Percentiles rank a stretch among this genome's conserved stretches.
Evolutionary conservation across 2,329 filamentous ascomycete genomes (phyloP).

Genomic region (Sphaceloma murrayae): DNA sequence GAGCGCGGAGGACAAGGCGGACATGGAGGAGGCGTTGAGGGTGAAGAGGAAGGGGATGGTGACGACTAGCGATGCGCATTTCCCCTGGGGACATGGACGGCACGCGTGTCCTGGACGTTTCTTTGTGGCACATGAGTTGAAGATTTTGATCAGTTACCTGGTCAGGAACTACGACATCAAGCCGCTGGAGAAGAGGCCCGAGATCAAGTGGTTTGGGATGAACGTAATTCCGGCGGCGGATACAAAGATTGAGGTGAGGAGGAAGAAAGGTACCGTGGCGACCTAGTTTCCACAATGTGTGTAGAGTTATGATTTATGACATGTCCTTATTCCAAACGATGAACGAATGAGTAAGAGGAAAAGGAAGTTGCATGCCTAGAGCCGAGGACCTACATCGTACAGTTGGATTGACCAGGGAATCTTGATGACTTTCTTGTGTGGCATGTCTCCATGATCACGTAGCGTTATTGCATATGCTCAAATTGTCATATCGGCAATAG

Average conservation of each 20-base stretch:
- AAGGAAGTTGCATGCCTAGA: too few relatives aligned
- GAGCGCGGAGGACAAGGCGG: constrained; percentile 15
- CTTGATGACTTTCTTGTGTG: background rate
- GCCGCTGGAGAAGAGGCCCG: constrained; percentile 23
- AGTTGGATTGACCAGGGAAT: too few relatives aligned
- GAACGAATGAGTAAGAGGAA: too few relatives aligned
- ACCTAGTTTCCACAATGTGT: background rate
- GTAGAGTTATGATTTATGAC: too few relatives aligned
- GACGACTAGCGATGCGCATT: constrained; percentile 25
- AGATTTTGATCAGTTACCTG: constrained; percentile 31
- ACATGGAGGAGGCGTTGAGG: constrained; percentile 20
- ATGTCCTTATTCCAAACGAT: too few relatives aligned
- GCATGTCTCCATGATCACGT: background rate
- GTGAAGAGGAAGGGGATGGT: constrained; percentile 23
- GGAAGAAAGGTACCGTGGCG: constrained; percentile 13
- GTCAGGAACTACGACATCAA: constrained; percentile 33
- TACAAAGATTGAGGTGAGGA: constrained; percentile 19
- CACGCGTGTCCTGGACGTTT: constrained; percentile 33
- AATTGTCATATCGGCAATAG: constrained; percentile 71
- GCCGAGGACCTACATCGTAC: too few relatives aligned
- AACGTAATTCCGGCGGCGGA: constrained; percentile 21
- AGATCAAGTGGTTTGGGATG: constrained; percentile 21
- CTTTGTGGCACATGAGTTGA: constrained; percentile 30
- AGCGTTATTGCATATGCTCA: too few relatives aligned
- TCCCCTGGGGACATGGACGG: constrained; percentile 26